Conservation (phyloP, 1,284 basidiomycete genomes). For the Gymnopus androsaceus region DNA sequence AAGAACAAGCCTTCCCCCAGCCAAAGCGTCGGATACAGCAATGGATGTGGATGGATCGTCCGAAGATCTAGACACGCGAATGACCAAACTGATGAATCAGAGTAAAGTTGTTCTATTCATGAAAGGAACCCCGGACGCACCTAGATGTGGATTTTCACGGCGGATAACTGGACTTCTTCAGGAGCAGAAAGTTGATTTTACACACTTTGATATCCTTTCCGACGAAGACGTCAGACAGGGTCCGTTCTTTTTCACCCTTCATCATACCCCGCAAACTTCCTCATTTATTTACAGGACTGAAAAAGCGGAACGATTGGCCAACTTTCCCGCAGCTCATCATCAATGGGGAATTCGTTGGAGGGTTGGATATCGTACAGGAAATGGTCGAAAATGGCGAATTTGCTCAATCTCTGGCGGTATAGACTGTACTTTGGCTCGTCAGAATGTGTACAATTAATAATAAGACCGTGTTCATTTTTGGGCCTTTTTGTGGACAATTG, state of each 20-base stretch:
- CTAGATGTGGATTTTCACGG: conserved; percentile 92
- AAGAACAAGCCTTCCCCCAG: conserved; percentile 41
- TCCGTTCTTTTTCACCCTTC: conserved; percentile 26
- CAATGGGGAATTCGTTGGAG: conserved; percentile 92
- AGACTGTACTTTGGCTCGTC: too few species aligned
- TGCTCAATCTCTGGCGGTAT: conserved; percentile 23
- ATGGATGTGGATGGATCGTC: conserved; percentile 47
- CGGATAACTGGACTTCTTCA: conserved; percentile 85
- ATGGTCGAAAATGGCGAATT: conserved; percentile 56
- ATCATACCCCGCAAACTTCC: background rate
- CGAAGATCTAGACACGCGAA: conserved; percentile 67
- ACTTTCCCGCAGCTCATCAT: conserved; percentile 98
- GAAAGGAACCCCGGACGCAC: conserved; percentile 89
- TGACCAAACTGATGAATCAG: conserved; percentile 70
- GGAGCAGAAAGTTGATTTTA: conserved; percentile 78
- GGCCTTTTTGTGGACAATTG: too few species aligned
- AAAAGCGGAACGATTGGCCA: conserved; percentile 86
- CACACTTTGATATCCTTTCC: conserved; percentile 87
- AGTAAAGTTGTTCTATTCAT: conserved; percentile 90
- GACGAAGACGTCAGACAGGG: conserved; percentile 69
- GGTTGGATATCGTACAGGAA: conserved; percentile 85
- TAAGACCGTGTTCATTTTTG: too few species aligned
- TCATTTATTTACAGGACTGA: conserved; percentile 49
- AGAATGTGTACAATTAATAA: too few species aligned
- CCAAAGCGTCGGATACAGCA: conserved; percentile 35